phyloP scores from a whole-genome alignment of 176 grass and related monocot species.

The bread wheat (Triticum aestivum) region DNA sequence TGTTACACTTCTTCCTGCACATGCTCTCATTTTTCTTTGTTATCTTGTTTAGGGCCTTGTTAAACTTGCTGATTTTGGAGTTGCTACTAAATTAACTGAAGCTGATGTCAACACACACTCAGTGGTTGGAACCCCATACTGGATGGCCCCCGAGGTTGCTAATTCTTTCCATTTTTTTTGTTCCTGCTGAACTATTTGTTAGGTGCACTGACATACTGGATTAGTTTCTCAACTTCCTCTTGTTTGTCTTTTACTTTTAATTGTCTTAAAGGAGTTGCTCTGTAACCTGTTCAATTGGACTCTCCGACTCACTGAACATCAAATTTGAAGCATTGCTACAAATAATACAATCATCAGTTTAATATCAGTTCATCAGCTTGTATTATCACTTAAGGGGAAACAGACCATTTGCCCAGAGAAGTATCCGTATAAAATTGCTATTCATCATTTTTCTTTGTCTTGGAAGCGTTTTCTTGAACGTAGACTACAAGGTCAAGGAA shows the following conservation, averaged over 20 bases:
- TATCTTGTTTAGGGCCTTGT: constrained; percentile 79
- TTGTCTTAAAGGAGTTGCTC: constrained; percentile 16
- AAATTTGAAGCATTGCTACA: constrained; percentile 7
- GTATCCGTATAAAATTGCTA: neutral
- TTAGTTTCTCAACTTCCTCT: constrained; percentile 1
- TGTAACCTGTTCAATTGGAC: constrained; percentile 1
- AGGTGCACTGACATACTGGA: neutral
- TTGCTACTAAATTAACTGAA: constrained; percentile 98
- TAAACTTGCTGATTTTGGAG: constrained; percentile 99
- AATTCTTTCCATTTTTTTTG: neutral
- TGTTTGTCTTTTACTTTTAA: constrained; percentile 4
- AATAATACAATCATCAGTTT: neutral
- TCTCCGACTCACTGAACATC: neutral
- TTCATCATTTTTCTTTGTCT: neutral
- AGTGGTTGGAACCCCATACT: constrained; percentile 98
- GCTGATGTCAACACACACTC: constrained; percentile 99
- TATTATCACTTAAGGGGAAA: neutral
- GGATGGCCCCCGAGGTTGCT: constrained; percentile 97
- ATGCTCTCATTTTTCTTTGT: constrained; percentile 19
- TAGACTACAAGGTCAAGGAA: neutral
- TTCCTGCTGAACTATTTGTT: constrained; percentile 22
- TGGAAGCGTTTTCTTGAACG: neutral
- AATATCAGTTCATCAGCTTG: neutral
- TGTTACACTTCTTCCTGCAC: neutral
- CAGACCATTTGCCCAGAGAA: neutral